Percentiles rank a stretch among this genome's conserved stretches.
Evolutionary conservation across 768 basidiomycete species (phyloP).

Genomic region (Phlebiopsis flavidoalba): DNA sequence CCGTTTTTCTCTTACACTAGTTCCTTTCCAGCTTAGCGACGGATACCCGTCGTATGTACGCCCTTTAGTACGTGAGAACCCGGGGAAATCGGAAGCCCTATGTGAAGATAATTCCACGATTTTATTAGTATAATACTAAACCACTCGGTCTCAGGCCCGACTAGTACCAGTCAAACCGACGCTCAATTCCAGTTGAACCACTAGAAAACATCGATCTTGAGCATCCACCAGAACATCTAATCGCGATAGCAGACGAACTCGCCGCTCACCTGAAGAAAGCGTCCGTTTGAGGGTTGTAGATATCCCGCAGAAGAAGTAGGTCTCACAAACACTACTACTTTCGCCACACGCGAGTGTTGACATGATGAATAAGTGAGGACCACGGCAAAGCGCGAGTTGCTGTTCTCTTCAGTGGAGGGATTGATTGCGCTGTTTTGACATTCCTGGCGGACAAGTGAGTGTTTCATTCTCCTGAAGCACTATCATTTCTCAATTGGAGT

Average conservation of each 20-base stretch:
- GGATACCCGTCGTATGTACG: background rate
- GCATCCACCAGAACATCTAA: conserved; percentile 39
- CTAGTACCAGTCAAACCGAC: conserved; percentile 44
- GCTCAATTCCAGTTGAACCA: conserved; percentile 36
- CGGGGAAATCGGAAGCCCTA: background rate
- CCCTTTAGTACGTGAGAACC: background rate
- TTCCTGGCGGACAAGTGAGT: conserved; percentile 69
- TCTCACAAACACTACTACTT: background rate
- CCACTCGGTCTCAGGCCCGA: conserved; percentile 34
- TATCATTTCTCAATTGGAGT: background rate
- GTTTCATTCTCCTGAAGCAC: background rate
- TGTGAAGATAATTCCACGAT: too few relatives aligned
- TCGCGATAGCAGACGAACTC: conserved; percentile 41
- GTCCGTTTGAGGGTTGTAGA: conserved; percentile 63
- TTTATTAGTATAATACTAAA: background rate
- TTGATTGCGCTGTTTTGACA: conserved; percentile 85
- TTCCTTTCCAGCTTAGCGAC: background rate
- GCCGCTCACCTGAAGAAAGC: conserved; percentile 54
- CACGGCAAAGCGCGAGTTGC: conserved; percentile 56
- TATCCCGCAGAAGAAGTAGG: conserved; percentile 50
- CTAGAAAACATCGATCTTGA: conserved; percentile 33
- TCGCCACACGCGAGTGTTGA: background rate
- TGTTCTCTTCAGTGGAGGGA: conserved; percentile 92
- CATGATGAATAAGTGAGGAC: conserved; percentile 16
- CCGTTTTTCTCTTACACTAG: too few relatives aligned